phyloP scores from a whole-genome alignment of 2,329 filamentous ascomycete species.

The Penicillium hordei region DNA sequence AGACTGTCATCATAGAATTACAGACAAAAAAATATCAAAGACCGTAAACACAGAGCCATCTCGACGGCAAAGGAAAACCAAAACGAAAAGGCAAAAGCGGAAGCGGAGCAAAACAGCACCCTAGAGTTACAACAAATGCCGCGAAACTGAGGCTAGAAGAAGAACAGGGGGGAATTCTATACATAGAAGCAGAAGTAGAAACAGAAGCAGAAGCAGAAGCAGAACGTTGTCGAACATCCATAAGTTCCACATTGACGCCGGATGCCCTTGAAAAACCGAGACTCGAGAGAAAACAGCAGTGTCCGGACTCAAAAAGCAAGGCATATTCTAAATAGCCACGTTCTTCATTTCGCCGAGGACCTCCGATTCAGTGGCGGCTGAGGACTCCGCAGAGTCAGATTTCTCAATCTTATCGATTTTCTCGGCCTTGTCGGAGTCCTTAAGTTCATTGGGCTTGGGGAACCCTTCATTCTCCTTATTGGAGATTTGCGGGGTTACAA shows the following conservation, averaged over 20 bases:
- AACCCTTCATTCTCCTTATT: constrained; percentile 37
- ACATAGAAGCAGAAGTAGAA: constrained; percentile 26
- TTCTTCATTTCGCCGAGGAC: constrained; percentile 51
- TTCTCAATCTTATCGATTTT: constrained; percentile 21
- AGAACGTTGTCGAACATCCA: constrained; percentile 23
- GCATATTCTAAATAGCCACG: constrained; percentile 44
- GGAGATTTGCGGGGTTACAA: constrained; percentile 38
- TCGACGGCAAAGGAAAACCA: constrained; percentile 10
- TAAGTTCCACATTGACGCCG: constrained; percentile 6
- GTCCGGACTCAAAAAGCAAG: constrained; percentile 15
- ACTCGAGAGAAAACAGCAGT: constrained; percentile 10
- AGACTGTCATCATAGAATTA: constrained; percentile 39
- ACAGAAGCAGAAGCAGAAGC: background rate
- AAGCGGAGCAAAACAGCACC: constrained; percentile 17
- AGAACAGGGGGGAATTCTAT: constrained; percentile 33
- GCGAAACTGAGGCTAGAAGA: constrained; percentile 24
- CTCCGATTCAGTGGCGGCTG: constrained; percentile 37
- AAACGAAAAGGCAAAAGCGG: constrained; percentile 16
- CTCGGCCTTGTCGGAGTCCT: constrained; percentile 34
- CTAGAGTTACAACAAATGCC: constrained; percentile 32
- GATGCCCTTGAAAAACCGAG: constrained; percentile 18
- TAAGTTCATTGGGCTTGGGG: constrained; percentile 22
- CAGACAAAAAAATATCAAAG: constrained; percentile 27
- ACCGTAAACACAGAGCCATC: constrained; percentile 26
- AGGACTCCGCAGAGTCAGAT: constrained; percentile 27